A percentile compares a stretch with the other conserved stretches of the same genome.
Evolutionary conservation across 2,329 filamentous ascomycete genomes (phyloP).

Genomic region (Cercospora citrullina): DNA sequence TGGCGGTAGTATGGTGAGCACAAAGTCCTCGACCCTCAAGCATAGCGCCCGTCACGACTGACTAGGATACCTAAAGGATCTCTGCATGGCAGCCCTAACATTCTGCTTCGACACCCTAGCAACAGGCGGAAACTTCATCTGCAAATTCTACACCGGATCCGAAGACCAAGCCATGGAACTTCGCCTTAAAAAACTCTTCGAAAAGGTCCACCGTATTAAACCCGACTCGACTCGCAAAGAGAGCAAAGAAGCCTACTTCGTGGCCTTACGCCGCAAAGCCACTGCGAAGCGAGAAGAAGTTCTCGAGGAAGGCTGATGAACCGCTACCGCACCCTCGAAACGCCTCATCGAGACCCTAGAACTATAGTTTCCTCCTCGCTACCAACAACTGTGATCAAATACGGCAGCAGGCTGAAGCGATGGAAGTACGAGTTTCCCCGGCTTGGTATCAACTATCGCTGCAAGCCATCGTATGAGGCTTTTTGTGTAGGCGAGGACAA

Average conservation of each 20-base stretch:
- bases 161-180: conserved; percentile 81
- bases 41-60: too few species aligned
- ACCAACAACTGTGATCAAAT: not conserved
- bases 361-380: not conserved
- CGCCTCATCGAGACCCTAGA: not conserved
- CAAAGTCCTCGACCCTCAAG: not conserved
- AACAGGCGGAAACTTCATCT: conserved; percentile 84
- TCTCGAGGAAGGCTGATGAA: conserved; percentile 31
- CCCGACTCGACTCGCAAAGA: conserved; percentile 83
- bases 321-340: not conserved
- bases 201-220: conserved; percentile 80
- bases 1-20: conserved; percentile 84
- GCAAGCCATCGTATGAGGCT: not conserved
- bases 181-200: conserved; percentile 73
- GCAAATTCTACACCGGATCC: conserved; percentile 92
- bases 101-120: conserved; percentile 85
- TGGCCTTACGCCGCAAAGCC: conserved; percentile 70
- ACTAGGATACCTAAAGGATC: conserved; percentile 67
- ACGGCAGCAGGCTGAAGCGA: not conserved
- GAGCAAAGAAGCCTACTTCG: conserved; percentile 76
- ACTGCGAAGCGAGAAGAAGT: conserved; percentile 50
- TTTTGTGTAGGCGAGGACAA: not conserved
- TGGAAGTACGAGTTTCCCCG: not conserved
- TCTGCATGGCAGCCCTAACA: conserved; percentile 79
- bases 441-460: not conserved